These are phyloP conservation scores for Claviceps digitariae DNA, from an alignment of 2,329 filamentous ascomycete genomes.

Conservation along the genomic window DNA sequence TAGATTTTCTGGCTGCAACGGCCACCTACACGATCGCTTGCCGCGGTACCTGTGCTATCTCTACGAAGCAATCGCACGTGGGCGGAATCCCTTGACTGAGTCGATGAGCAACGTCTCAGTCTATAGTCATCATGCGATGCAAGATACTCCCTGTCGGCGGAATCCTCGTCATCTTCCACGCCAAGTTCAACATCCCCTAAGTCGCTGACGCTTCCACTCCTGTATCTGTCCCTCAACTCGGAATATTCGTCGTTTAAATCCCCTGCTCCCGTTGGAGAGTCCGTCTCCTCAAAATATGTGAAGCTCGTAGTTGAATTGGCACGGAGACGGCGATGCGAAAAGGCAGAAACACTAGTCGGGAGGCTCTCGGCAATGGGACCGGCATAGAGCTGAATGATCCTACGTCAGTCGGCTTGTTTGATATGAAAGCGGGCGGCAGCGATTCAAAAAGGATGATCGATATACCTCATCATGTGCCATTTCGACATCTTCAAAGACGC, in stretches of 20 bases:
- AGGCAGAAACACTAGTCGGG: slow-evolving; percentile 87
- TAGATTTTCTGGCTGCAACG: slow-evolving; percentile 81
- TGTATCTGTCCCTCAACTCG: slow-evolving; percentile 12
- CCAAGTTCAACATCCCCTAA: slow-evolving; percentile 27
- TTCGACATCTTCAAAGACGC: slow-evolving; percentile 89
- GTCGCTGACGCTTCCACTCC: slow-evolving; percentile 21
- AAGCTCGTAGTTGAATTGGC: slow-evolving; percentile 82
- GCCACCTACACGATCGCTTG: slow-evolving; percentile 47
- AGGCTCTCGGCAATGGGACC: slow-evolving; percentile 91
- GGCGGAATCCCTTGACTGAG: slow-evolving; percentile 40
- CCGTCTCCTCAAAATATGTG: slow-evolving; percentile 61
- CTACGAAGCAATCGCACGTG: slow-evolving; percentile 55
- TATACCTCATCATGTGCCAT: slow-evolving; percentile 85
- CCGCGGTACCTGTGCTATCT: slow-evolving; percentile 56
- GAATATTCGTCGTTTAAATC: slow-evolving; percentile 18
- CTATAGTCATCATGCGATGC: slow-evolving; percentile 31
- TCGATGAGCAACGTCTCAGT: slow-evolving; percentile 49
- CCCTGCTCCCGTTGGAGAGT: slow-evolving; percentile 19
- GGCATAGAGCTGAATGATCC: slow-evolving; percentile 55
- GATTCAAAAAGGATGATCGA: neutral
- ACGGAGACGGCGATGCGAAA: slow-evolving; percentile 68
- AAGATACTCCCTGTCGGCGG: slow-evolving; percentile 26
- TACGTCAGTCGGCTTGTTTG: neutral
- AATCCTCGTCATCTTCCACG: slow-evolving; percentile 26
- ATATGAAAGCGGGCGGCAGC: neutral